Evolutionary conservation across 202 grass and related monocot genomes (phyloP), one percentile per base, ranked within the genome.

Genomic region (Panicum virgatum): DNA sequence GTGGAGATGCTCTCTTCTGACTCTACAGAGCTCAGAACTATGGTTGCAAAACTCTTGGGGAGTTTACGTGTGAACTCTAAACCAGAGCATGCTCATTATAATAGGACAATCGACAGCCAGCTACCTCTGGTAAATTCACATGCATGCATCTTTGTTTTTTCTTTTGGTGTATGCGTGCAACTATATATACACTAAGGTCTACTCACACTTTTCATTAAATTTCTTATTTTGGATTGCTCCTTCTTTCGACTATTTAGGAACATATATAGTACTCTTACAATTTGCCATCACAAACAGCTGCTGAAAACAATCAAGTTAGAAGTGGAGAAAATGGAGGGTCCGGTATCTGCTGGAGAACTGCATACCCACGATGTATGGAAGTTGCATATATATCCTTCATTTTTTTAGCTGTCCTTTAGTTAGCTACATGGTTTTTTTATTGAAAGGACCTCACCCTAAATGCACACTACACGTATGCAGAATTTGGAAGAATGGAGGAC

Each of bases 271-370:
- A 40, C 39, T 40, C 39, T 40, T 40, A 53, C 44, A 72, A 13
- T 25, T 15, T 47, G 3, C 19, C 16, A n/a, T 20, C 57, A 12
- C 11, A 32, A n/a, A n/a, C 6, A 79, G 77, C 13, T 79, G 8
- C n/a, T 67, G 32, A 67, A 40, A 54, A n/a, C 32, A 79, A 67
- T 79, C 14, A 40, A 79, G 13, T 15, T 66, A 66, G 62, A 48
- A 54, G 45, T 67, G 77, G 62, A 79, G 29, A 66, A 66, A 13
- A 30, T 66, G 14, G 25, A 39, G 30, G 30, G 18, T 26, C 34
- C 6, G 39, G 39, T 7, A 8, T 40, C 39, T 40, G 39, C 39
- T 9, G 39, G 39, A 40, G 7, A 40, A 8, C 39, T 50, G 20
- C 3, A 18, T 66, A 36, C 19, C 36, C 34, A 39, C 40, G 36